These are phyloP conservation scores for Lenwebbia sp. DNA, from an alignment of 345 rosid species.

Conservation along the genomic window DNA sequence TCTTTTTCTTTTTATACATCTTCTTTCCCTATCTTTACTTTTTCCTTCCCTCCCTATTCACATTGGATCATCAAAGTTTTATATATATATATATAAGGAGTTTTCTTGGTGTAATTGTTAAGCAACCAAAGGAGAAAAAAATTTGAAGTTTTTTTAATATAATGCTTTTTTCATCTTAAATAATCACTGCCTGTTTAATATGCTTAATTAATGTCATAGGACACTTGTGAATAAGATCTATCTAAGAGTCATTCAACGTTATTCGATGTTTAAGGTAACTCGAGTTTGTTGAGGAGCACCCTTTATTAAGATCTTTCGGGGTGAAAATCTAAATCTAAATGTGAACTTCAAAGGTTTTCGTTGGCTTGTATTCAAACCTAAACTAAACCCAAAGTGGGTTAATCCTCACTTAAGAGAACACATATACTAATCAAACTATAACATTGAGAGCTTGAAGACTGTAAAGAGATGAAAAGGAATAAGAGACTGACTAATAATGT, in stretches of 20 bases:
- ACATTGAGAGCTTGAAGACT: background rate
- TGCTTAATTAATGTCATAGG: background rate
- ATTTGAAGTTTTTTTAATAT: rapidly evolving
- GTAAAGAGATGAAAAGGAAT: background rate
- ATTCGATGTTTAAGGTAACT: background rate
- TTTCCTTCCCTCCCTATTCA: background rate
- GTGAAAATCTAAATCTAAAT: rapidly evolving
- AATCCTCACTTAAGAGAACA: background rate
- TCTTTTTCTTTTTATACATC: background rate
- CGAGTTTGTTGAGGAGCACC: background rate
- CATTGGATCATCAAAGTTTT: background rate
- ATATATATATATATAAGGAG: background rate
- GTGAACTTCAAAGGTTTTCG: background rate
- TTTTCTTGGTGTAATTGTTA: background rate
- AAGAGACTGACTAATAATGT: background rate
- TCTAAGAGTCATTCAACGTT: background rate
- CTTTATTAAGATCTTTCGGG: background rate
- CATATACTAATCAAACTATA: background rate
- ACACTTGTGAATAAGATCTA: background rate
- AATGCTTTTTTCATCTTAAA: background rate
- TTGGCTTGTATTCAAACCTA: background rate
- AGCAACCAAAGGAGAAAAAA: background rate
- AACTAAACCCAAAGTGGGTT: background rate
- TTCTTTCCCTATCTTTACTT: background rate
- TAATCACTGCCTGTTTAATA: background rate